These are phyloP conservation scores for Cladochytrium replicatum DNA, from an alignment of 192 early-diverging fungal species.

Conservation along the genomic window DNA sequence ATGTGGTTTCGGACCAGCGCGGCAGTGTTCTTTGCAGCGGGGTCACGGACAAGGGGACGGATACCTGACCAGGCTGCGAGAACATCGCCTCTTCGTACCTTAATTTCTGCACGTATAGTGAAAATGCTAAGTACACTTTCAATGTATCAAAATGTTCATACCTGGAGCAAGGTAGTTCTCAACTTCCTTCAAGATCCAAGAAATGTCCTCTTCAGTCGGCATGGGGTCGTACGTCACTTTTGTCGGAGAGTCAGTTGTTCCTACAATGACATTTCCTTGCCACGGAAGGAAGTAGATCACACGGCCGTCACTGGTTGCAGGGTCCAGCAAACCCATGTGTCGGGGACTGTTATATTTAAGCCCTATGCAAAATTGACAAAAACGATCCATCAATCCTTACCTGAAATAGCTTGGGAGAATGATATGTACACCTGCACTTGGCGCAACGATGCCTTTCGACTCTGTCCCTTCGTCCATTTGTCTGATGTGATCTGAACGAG, in stretches of 20 bases:
- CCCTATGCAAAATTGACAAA: too few species aligned
- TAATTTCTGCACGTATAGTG: slow-evolving; percentile 53
- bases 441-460: slow-evolving; percentile 79
- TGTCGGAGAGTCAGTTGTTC: slow-evolving; percentile 89
- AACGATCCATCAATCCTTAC: too few species aligned
- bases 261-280: slow-evolving; percentile 92
- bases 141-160: too few species aligned
- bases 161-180: slow-evolving; percentile 74
- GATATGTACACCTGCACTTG: slow-evolving; percentile 87
- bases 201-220: slow-evolving; percentile 86
- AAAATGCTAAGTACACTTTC: too few species aligned
- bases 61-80: slow-evolving; percentile 98
- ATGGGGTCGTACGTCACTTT: slow-evolving; percentile 72
- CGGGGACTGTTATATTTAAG: slow-evolving; percentile 81
- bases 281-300: slow-evolving; percentile 97
- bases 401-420: slow-evolving; percentile 94
- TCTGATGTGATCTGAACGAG: slow-evolving; percentile 67
- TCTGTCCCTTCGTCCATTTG: slow-evolving; percentile 69
- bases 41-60: slow-evolving; percentile 92
- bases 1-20: slow-evolving; percentile 95
- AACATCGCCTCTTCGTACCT: slow-evolving; percentile 93
- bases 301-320: slow-evolving; percentile 84
- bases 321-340: slow-evolving; percentile 93
- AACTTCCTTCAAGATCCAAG: slow-evolving; percentile 91
- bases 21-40: slow-evolving; percentile 81